Evolutionary conservation across 2,329 filamentous ascomycete species (phyloP).

Genomic region (Phaeoacremonium minimum): DNA sequence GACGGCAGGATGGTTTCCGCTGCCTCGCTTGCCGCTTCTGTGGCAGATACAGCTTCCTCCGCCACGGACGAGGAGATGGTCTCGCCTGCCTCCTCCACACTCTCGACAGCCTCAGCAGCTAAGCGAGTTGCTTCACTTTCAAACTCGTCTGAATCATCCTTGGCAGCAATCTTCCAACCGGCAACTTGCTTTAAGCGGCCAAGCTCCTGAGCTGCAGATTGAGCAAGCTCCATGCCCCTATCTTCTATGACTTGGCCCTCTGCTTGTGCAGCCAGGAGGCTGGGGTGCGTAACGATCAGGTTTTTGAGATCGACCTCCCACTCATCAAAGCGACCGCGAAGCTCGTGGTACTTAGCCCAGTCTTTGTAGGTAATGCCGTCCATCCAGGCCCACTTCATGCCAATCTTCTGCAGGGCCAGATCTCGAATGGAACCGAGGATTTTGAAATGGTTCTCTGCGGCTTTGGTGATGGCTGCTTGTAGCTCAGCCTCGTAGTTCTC

Average conservation of each 20-base stretch:
- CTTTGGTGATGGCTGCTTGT: slow-evolving; percentile 61
- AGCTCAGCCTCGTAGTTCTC: slow-evolving; percentile 67
- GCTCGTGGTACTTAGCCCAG: slow-evolving; percentile 89
- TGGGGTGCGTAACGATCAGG: slow-evolving; percentile 69
- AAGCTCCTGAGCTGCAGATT: slow-evolving; percentile 75
- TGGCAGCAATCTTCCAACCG: slow-evolving; percentile 74
- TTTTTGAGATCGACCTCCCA: slow-evolving; percentile 81
- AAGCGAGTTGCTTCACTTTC: slow-evolving; percentile 60
- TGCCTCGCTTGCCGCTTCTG: slow-evolving; percentile 14
- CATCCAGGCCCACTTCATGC: slow-evolving; percentile 93
- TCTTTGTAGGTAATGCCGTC: slow-evolving; percentile 95
- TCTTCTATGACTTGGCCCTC: slow-evolving; percentile 59
- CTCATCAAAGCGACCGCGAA: slow-evolving; percentile 76
- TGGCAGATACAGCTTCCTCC: slow-evolving; percentile 26
- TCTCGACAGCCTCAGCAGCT: slow-evolving; percentile 40
- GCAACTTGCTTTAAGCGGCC: slow-evolving; percentile 77
- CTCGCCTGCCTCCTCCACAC: slow-evolving; percentile 14
- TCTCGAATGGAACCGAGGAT: slow-evolving; percentile 80
- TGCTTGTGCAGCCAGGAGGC: slow-evolving; percentile 63
- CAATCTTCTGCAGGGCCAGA: slow-evolving; percentile 83
- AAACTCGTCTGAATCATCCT: slow-evolving; percentile 76
- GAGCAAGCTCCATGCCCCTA: slow-evolving; percentile 74
- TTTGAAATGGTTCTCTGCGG: slow-evolving; percentile 75
- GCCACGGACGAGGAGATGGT: slow-evolving; percentile 25
- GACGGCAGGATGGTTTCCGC: slow-evolving; percentile 16